Evolutionary conservation across 495 filamentous ascomycete genomes (phyloP).

Genomic region (Penicillium steckii): DNA sequence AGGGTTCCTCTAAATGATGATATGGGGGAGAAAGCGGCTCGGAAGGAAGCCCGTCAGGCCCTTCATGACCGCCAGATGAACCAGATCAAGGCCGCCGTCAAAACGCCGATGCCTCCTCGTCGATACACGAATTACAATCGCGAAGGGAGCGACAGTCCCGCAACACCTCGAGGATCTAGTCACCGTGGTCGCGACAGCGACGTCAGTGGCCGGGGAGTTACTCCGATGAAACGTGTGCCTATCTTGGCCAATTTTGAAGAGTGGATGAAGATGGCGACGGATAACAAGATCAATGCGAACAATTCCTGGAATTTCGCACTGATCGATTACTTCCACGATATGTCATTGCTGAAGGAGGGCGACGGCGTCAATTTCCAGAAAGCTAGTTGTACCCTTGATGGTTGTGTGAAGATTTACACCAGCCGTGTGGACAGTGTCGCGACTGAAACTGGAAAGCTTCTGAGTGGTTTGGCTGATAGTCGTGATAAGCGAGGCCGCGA

Average conservation of each 20-base stretch:
- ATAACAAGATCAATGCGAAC: slow-evolving; percentile 99
- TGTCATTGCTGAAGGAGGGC: slow-evolving; percentile 94
- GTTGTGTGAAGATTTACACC: slow-evolving; percentile 99
- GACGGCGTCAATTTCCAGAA: slow-evolving; percentile 98
- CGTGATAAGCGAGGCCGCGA: slow-evolving; percentile 73
- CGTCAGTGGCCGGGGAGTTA: slow-evolving; percentile 71
- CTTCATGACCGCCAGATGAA: slow-evolving; percentile 89
- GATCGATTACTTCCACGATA: slow-evolving; percentile 99
- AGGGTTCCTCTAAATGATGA: slow-evolving; percentile 96
- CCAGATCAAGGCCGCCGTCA: slow-evolving; percentile 83
- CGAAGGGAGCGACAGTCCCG: slow-evolving; percentile 63
- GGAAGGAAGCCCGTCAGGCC: slow-evolving; percentile 82
- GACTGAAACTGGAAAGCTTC: slow-evolving; percentile 91
- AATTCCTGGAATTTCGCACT: slow-evolving; percentile 99
- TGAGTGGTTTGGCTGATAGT: slow-evolving; percentile 93
- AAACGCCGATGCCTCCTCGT: slow-evolving; percentile 69
- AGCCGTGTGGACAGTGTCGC: slow-evolving; percentile 97
- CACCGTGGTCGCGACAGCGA: slow-evolving; percentile 55
- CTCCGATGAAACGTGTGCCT: slow-evolving; percentile 94
- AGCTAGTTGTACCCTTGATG: slow-evolving; percentile 95
- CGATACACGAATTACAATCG: slow-evolving; percentile 61
- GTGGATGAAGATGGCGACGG: slow-evolving; percentile 99
- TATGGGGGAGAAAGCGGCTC: slow-evolving; percentile 82
- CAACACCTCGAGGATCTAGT: slow-evolving; percentile 57
- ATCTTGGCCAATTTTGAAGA: slow-evolving; percentile 98